phyloP scores from a whole-genome alignment of 345 rosid species.

The Lepidium sativum region DNA sequence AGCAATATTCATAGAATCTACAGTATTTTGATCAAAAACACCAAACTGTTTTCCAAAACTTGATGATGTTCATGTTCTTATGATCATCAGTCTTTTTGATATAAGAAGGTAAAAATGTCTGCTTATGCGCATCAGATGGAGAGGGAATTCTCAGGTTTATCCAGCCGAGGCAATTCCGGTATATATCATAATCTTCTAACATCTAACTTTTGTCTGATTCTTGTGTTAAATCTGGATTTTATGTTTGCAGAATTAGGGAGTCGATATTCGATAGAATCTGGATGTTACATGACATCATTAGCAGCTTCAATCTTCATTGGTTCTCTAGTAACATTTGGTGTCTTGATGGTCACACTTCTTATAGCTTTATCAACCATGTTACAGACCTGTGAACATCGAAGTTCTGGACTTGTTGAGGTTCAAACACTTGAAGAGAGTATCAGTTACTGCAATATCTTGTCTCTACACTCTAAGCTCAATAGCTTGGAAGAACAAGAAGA shows the following conservation, averaged over 20 bases:
- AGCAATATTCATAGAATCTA: background rate
- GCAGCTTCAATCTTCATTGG: conserved; percentile 62
- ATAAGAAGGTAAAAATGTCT: conserved; percentile 35
- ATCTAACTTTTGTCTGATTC: background rate
- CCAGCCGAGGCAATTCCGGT: conserved; percentile 69
- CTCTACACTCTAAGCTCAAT: conserved; percentile 56
- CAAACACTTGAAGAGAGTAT: conserved; percentile 27
- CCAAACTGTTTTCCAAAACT: background rate
- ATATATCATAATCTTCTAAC: background rate
- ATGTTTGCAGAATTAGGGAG: conserved; percentile 47
- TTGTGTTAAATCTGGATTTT: background rate
- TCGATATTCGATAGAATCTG: conserved; percentile 47
- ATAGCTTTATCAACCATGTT: conserved; percentile 59
- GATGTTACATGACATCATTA: conserved; percentile 74
- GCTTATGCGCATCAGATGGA: conserved; percentile 77
- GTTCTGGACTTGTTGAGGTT: conserved; percentile 39
- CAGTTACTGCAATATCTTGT: conserved; percentile 45
- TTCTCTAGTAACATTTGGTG: conserved; percentile 51
- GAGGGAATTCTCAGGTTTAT: conserved; percentile 56
- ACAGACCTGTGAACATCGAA: conserved; percentile 54
- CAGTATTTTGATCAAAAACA: background rate
- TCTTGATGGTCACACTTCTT: conserved; percentile 50
- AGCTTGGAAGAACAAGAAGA: conserved; percentile 24
- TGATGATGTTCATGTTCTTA: background rate
- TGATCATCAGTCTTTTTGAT: background rate